These are phyloP conservation scores for Pseudohyphozyma bogoriensis DNA, from an alignment of 768 basidiomycete genomes.

Conservation along the genomic window DNA sequence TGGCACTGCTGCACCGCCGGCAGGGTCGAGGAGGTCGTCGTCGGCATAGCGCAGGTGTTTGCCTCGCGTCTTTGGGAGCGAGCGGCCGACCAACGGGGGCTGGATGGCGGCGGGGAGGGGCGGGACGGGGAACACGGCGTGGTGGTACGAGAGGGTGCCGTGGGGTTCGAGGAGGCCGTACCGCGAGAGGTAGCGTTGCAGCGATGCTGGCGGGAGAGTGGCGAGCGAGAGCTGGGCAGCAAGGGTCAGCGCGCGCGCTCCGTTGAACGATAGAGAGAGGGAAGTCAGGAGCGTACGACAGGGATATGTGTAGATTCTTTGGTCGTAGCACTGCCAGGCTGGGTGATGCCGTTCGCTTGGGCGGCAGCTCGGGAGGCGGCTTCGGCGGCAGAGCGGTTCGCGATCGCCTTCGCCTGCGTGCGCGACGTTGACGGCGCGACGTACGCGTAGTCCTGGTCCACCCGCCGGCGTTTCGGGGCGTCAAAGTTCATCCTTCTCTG, in stretches of 20 bases:
- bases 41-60: not conserved
- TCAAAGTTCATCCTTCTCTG: not conserved
- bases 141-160: slow-evolving; percentile 24
- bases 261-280: not conserved
- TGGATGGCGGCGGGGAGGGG: slow-evolving; percentile 15
- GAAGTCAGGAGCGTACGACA: not conserved
- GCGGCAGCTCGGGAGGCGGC: not conserved
- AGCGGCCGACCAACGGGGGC: slow-evolving; percentile 17
- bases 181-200: slow-evolving; percentile 26
- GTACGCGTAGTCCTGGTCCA: not conserved
- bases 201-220: slow-evolving; percentile 13
- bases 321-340: too few species aligned
- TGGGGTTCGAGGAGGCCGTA: slow-evolving; percentile 22
- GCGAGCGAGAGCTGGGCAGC: slow-evolving; percentile 14
- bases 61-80: not conserved
- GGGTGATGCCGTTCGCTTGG: not conserved
- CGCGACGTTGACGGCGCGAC: not conserved
- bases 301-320: not conserved
- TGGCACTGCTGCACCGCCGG: not conserved
- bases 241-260: not conserved
- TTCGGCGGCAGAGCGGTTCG: not conserved
- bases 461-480: not conserved
- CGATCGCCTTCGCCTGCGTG: not conserved
- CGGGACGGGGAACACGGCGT: slow-evolving; percentile 27
- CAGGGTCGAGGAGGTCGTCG: not conserved